These are phyloP conservation scores for Trametes elegans DNA, from an alignment of 768 basidiomycete species.

Conservation along the genomic window DNA sequence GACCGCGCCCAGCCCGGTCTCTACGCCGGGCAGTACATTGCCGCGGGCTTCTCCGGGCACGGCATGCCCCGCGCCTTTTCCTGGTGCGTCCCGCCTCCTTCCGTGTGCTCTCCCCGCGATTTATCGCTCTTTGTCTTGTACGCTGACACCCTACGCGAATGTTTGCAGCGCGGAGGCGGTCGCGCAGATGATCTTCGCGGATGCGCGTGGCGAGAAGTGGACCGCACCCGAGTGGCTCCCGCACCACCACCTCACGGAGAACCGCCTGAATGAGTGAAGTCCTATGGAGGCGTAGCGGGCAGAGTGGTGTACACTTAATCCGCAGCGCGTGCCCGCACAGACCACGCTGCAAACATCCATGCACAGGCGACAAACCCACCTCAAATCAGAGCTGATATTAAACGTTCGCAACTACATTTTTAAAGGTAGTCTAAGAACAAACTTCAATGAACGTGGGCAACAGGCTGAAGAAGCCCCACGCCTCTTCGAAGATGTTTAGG, in stretches of 20 bases:
- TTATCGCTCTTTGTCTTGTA: not conserved
- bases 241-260: conserved; percentile 30
- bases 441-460: too few species aligned
- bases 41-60: conserved; percentile 74
- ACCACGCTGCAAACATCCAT: too few species aligned
- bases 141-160: too few species aligned
- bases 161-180: conserved; percentile 56
- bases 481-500: too few species aligned
- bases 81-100: conserved; percentile 44
- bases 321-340: too few species aligned
- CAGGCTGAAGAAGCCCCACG: too few species aligned
- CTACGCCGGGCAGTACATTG: conserved; percentile 63
- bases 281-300: too few species aligned
- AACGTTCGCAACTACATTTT: too few species aligned
- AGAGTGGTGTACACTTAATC: too few species aligned
- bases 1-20: conserved; percentile 23
- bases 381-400: too few species aligned
- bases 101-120: not conserved
- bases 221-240: conserved; percentile 62
- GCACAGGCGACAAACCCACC: too few species aligned
- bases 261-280: conserved; percentile 3
- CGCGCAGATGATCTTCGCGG: conserved; percentile 54
- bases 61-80: conserved; percentile 78
- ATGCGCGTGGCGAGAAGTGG: conserved; percentile 47
- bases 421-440: too few species aligned